Conservation (phyloP, 345 rosid genomes). For the Dimocarpus longan region DNA sequence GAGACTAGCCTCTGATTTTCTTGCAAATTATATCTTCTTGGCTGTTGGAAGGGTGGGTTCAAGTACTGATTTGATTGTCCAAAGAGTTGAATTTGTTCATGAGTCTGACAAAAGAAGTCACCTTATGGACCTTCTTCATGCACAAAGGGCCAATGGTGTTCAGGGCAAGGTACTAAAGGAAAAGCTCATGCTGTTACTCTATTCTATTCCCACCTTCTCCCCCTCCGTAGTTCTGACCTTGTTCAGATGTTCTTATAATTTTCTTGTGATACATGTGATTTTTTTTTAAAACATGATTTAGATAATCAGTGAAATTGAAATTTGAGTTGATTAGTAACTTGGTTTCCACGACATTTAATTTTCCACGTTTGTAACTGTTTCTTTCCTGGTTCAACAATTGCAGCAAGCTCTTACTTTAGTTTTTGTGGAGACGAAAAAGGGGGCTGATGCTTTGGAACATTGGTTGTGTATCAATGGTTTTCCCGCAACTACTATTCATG, state of each 20-base stretch:
- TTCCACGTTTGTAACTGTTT: constrained; percentile 7
- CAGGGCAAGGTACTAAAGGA: constrained; percentile 67
- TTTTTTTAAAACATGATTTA: neutral
- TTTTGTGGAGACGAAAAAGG: constrained; percentile 98
- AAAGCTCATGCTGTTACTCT: neutral
- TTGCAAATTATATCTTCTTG: constrained; percentile 75
- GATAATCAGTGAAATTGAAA: neutral
- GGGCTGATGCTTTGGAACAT: constrained; percentile 91
- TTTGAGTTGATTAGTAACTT: neutral
- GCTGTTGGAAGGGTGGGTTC: constrained; percentile 99
- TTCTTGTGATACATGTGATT: neutral
- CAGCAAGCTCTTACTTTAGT: constrained; percentile 98
- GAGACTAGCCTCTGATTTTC: constrained; percentile 97
- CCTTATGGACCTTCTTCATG: constrained; percentile 99
- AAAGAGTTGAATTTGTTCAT: constrained; percentile 92
- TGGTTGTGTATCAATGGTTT: constrained; percentile 88
- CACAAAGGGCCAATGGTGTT: constrained; percentile 78
- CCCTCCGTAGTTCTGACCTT: neutral
- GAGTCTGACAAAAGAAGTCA: constrained; percentile 98
- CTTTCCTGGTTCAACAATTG: constrained; percentile 30
- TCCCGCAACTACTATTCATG: constrained; percentile 95
- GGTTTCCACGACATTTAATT: neutral
- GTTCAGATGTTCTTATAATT: neutral
- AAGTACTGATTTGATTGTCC: constrained; percentile 96
- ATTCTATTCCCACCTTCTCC: neutral